A percentile compares a stretch with the other conserved stretches of the same genome.
These are phyloP conservation scores for Candida loeiensis DNA, from an alignment of 805 yeast species.

Conservation along the genomic window DNA sequence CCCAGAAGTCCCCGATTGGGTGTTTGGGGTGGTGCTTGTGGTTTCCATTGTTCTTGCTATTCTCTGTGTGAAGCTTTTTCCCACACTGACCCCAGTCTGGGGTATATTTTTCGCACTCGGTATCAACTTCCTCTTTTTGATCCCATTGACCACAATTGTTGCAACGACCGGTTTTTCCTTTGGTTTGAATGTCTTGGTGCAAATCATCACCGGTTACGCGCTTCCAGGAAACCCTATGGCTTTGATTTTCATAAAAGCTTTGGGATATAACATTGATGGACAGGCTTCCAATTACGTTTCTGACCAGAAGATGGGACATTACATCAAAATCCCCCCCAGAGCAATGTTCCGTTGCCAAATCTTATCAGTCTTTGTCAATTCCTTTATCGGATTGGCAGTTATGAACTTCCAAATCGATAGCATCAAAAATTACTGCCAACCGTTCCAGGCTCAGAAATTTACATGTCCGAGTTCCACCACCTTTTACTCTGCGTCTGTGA, in stretches of 20 bases:
- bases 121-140: conserved; percentile 30
- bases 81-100: conserved; percentile 36
- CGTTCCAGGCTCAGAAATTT: conserved; percentile 21
- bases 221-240: conserved; percentile 37
- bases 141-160: conserved; percentile 28
- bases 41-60: conserved; percentile 32
- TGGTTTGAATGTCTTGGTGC: conserved; percentile 36
- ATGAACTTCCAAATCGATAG: conserved; percentile 17
- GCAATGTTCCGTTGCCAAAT: conserved; percentile 46
- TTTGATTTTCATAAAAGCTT: conserved; percentile 51
- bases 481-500: conserved; percentile 53
- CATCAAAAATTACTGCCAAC: conserved; percentile 20
- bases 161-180: conserved; percentile 31
- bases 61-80: conserved; percentile 27
- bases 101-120: conserved; percentile 33
- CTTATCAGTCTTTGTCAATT: conserved; percentile 17
- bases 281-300: conserved; percentile 54
- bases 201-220: conserved; percentile 36
- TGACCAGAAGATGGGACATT: conserved; percentile 64
- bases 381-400: conserved; percentile 22
- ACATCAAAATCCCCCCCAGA: conserved; percentile 61
- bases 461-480: conserved; percentile 28
- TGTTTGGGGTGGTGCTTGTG: conserved; percentile 22
- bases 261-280: conserved; percentile 54
- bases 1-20: conserved; percentile 36